Base-by-base conservation (phyloP, 257 asterid genomes). In the Capsicum pubescens region DNA sequence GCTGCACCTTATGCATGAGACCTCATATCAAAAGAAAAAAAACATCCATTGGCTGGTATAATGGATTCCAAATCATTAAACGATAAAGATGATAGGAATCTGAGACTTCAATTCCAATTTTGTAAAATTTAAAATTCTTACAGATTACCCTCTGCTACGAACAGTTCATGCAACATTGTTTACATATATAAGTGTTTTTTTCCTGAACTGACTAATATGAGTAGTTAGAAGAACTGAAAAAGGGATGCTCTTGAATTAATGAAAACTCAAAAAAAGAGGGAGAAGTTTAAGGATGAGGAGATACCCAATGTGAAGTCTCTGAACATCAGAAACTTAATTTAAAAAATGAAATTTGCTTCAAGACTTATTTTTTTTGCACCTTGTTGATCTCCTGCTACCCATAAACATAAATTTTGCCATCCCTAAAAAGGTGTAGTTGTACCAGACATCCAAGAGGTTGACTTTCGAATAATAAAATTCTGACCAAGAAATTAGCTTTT, bases 181-280 rank as follows among this genome's bases (percentile, higher is more conserved):
- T 76, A 76, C 48, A 76, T 26, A 56, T 54, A 4, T 4, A 5
- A 3, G 48, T 13, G 63, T 2, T 14, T 48, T 76, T 54, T 54
- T 15, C 48, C 9, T 4, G 64, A 76, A 26, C 48, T 36, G 54
- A 55, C 21, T 35, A 56, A 87, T 90, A 90, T 93, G 94, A 93
- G 67, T 92, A 91, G 80, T 93, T 94, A 67, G 97, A 92, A 85
- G 97, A 93, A 86, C 88, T 96, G 90, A n/a, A 90, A 94, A 89
- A 95, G 94, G 91, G 97, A 94, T 50, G 93, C 91, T 56, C 4
- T 88, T 78, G 98, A 96, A 85, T 98, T 98, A 83, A 96, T 96
- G 99, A 98, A 93, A 46, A 91, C 98, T 82, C 98, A 96, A 87
- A 93, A 91, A 91, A 93, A 94, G 88, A 94, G 98, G 92, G 99